These are phyloP conservation scores for Phytophthora idaei DNA, from an alignment of 352 stramenopile genomes.

Conservation along the genomic window DNA sequence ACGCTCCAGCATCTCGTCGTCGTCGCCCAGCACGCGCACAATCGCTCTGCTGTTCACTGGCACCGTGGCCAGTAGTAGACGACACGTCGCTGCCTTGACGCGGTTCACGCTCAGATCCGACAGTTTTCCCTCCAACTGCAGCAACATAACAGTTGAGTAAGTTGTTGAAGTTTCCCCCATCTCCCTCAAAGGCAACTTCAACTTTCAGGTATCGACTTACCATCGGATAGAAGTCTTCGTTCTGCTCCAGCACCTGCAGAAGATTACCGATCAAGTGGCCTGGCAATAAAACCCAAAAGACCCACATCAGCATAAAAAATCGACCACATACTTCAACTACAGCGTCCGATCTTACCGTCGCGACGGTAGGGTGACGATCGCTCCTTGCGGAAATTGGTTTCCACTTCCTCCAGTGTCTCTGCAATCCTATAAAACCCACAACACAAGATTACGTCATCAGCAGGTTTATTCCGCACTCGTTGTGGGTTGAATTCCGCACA, in stretches of 20 bases:
- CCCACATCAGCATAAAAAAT: slow-evolving; percentile 5
- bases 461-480: slow-evolving; percentile 9
- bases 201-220: slow-evolving; percentile 26
- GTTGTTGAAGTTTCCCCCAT: slow-evolving; percentile 26
- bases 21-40: slow-evolving; percentile 66
- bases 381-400: slow-evolving; percentile 80
- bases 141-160: slow-evolving; percentile 10
- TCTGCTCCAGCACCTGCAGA: slow-evolving; percentile 78
- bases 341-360: slow-evolving; percentile 50
- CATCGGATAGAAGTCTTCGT: slow-evolving; percentile 85
- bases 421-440: slow-evolving; percentile 54
- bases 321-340: slow-evolving; percentile 9
- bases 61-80: slow-evolving; percentile 74
- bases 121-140: slow-evolving; percentile 71
- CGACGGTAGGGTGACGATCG: slow-evolving; percentile 70
- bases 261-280: slow-evolving; percentile 82
- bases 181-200: slow-evolving; percentile 13
- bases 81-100: slow-evolving; percentile 73
- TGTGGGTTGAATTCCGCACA: slow-evolving; percentile 37
- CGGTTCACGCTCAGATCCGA: slow-evolving; percentile 58
- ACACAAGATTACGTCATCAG: slow-evolving; percentile 10
- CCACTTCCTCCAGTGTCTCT: slow-evolving; percentile 77
- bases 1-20: slow-evolving; percentile 80
- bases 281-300: slow-evolving; percentile 22
- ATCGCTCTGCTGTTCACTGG: slow-evolving; percentile 78